Conservation (phyloP, 1,284 basidiomycete species). For the Ceratobasidium sp. region DNA sequence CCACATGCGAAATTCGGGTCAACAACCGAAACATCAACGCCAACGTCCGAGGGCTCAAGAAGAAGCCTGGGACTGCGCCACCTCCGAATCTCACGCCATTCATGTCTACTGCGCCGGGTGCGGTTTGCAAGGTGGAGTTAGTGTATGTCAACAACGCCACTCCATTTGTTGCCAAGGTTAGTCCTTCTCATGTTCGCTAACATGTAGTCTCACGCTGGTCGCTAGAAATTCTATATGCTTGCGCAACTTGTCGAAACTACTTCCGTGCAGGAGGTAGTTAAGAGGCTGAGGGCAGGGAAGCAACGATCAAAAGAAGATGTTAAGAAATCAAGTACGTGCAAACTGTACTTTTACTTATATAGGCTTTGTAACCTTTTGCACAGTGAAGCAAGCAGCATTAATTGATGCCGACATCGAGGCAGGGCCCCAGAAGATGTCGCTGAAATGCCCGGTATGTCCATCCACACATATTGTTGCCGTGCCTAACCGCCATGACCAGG, state of each 20-base stretch:
- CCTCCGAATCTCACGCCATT: conserved; percentile 81
- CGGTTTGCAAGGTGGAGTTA: conserved; percentile 78
- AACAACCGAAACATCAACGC: conserved; percentile 74
- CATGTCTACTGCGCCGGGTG: conserved; percentile 58
- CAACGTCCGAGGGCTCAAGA: conserved; percentile 90
- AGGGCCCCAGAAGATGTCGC: conserved; percentile 83
- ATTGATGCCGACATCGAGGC: conserved; percentile 90
- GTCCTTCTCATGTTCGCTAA: conserved; percentile 25
- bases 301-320: conserved; percentile 72
- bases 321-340: conserved; percentile 64
- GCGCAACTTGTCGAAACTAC: conserved; percentile 82
- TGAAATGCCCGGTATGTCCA: conserved; percentile 86
- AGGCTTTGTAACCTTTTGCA: conserved; percentile 20
- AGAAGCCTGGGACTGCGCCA: conserved; percentile 94
- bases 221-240: conserved; percentile 83
- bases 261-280: conserved; percentile 69
- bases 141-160: conserved; percentile 81
- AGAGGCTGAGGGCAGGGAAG: conserved; percentile 68
- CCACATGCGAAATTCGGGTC: conserved; percentile 87
- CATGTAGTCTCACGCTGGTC: background rate
- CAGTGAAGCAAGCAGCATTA: conserved; percentile 66
- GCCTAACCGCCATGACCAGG: conserved; percentile 55
- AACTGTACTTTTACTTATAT: conserved; percentile 2
- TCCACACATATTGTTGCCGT: conserved; percentile 5
- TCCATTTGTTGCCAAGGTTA: conserved; percentile 43